phyloP scores from a whole-genome alignment of 257 asterid genomes.

The Petunia secreta region DNA sequence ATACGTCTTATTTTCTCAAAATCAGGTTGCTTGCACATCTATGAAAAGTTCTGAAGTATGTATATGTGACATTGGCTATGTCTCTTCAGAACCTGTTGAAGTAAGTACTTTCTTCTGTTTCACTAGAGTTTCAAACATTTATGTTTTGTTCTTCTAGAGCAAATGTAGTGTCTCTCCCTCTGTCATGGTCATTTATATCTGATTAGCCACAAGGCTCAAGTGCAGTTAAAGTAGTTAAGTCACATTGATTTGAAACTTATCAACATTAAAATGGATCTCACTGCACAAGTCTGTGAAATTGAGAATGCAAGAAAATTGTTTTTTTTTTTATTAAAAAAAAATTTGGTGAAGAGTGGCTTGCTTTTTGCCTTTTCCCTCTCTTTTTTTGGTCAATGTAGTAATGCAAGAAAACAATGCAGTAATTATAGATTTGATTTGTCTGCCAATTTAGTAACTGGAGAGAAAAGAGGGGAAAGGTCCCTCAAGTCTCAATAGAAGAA shows the following conservation, averaged over 20 bases:
- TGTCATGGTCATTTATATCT: neutral
- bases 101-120: slow-evolving; percentile 54
- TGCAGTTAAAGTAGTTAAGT: slow-evolving; percentile 10
- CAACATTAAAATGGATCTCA: too few relatives aligned
- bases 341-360: too few relatives aligned
- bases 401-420: too few relatives aligned
- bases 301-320: too few relatives aligned
- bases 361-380: too few relatives aligned
- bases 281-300: too few relatives aligned
- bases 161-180: neutral
- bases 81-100: slow-evolving; percentile 76
- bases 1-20: slow-evolving; percentile 9
- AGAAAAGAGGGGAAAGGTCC: too few relatives aligned
- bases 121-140: slow-evolving; percentile 25
- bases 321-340: too few relatives aligned
- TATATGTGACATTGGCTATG: slow-evolving; percentile 79
- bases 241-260: neutral
- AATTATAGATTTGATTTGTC: too few relatives aligned
- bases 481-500: too few relatives aligned
- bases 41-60: slow-evolving; percentile 62
- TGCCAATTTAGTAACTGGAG: too few relatives aligned
- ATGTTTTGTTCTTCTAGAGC: slow-evolving; percentile 19
- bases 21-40: slow-evolving; percentile 85
- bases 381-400: too few relatives aligned
- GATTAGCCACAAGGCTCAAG: neutral